phyloP scores from a whole-genome alignment of 345 rosid genomes.

The Streptanthus diversifolius region DNA sequence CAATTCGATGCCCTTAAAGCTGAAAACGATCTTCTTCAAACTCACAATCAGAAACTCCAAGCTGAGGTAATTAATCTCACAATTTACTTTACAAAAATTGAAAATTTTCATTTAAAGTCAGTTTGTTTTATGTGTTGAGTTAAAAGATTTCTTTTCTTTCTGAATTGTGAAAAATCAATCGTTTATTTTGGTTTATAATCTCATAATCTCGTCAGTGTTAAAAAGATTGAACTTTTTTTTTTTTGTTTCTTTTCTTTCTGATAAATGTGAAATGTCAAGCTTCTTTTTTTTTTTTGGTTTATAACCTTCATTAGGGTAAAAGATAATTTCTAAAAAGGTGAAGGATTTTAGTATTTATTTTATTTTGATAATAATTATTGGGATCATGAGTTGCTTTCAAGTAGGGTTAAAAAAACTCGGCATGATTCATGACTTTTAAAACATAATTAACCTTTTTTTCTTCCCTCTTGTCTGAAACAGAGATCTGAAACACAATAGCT shows the following conservation, averaged over 20 bases:
- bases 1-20: constrained; percentile 76
- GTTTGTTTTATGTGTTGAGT: background rate
- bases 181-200: background rate
- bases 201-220: background rate
- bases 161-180: background rate
- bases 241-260: background rate
- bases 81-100: background rate
- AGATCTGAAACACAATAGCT: constrained; percentile 19
- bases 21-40: constrained; percentile 73
- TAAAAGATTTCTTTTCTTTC: background rate
- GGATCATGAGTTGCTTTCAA: constrained; percentile 25
- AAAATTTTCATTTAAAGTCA: background rate
- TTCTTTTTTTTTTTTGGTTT: background rate
- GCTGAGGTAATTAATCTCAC: constrained; percentile 55
- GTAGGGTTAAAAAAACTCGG: constrained; percentile 28
- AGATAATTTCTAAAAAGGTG: background rate
- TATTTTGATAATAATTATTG: constrained; percentile 1
- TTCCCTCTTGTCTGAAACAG: constrained; percentile 11
- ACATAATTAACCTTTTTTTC: constrained; percentile 16
- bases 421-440: constrained; percentile 27
- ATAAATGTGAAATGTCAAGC: background rate
- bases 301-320: background rate
- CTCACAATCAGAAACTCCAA: constrained; percentile 83
- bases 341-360: background rate
- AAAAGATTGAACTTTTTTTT: background rate